These are phyloP conservation scores for Fermentozyma sake DNA, from an alignment of 1,139 yeast species.

Conservation along the genomic window DNA sequence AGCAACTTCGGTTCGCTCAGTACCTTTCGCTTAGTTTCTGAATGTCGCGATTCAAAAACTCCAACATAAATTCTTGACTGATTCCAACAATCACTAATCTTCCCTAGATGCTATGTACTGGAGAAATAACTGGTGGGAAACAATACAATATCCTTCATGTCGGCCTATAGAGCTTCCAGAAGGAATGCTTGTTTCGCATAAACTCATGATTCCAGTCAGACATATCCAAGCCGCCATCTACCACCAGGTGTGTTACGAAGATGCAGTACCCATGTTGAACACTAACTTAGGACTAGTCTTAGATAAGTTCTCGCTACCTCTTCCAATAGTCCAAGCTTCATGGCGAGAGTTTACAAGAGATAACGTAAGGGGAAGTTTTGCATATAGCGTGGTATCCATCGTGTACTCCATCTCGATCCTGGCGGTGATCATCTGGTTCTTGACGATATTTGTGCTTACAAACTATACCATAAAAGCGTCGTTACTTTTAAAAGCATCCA, in stretches of 20 bases:
- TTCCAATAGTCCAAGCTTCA: constrained; percentile 36
- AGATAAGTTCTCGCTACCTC: constrained; percentile 21
- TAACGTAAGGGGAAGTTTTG: constrained; percentile 40
- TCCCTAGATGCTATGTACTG: constrained; percentile 36
- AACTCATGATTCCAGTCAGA: constrained; percentile 15
- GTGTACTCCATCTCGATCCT: constrained; percentile 61
- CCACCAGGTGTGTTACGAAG: constrained; percentile 34
- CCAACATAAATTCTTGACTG: no score
- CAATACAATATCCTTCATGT: constrained; percentile 30
- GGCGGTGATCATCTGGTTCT: constrained; percentile 60
- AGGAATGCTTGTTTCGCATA: constrained; percentile 34
- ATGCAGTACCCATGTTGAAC: constrained; percentile 38
- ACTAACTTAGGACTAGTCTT: constrained; percentile 34
- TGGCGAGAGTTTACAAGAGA: constrained; percentile 37
- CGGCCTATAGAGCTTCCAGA: constrained; percentile 23
- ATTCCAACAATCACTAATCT: no score
- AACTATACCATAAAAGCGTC: constrained; percentile 56
- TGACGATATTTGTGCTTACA: constrained; percentile 61
- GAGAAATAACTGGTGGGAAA: constrained; percentile 27
- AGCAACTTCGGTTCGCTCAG: no score
- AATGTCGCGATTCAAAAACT: no score
- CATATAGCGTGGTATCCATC: constrained; percentile 56
- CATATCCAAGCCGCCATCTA: constrained; percentile 24
- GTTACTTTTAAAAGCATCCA: constrained; percentile 39
- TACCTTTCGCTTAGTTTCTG: no score